A percentile compares a stretch with the other conserved stretches of the same genome.
Conservation (phyloP, 2,329 filamentous ascomycete genomes). For the Trichophyton rubrum region DNA sequence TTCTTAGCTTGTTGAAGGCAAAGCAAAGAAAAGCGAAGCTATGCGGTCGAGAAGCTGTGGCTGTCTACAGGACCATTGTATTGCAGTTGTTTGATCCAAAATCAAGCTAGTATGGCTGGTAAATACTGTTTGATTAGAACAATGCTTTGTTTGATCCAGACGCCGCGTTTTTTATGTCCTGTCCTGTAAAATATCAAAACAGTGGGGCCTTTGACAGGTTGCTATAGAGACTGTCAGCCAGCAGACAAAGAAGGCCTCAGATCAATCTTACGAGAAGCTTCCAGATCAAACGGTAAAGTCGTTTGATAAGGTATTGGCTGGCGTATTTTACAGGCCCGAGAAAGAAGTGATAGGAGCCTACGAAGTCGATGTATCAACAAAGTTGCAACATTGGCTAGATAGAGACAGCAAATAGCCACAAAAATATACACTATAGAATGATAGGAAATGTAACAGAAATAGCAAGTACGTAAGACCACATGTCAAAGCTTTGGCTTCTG, state of each 20-base stretch:
- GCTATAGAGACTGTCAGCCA: neutral
- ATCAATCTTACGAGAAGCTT: neutral
- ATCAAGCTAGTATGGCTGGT: neutral
- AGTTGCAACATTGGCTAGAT: too few relatives aligned
- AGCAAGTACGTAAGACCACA: neutral
- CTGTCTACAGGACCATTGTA: neutral
- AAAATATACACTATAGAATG: neutral
- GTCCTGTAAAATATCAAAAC: neutral
- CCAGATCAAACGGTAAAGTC: neutral
- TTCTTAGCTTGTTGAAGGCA: neutral
- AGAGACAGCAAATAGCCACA: too few relatives aligned
- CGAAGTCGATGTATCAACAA: too few relatives aligned
- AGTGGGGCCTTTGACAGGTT: neutral
- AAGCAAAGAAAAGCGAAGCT: neutral
- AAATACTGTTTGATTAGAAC: conserved; percentile 3
- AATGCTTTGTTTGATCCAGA: neutral
- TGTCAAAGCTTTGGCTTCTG: conserved; percentile 41
- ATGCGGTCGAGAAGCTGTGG: neutral
- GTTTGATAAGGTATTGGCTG: neutral
- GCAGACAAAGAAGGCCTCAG: neutral
- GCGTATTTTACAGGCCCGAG: neutral
- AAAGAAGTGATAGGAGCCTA: too few relatives aligned
- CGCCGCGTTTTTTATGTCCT: neutral
- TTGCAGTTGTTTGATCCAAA: neutral
- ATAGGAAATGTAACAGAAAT: neutral